phyloP scores from a whole-genome alignment of 169 alveolate genomes.

The Besnoitia besnoiti region DNA sequence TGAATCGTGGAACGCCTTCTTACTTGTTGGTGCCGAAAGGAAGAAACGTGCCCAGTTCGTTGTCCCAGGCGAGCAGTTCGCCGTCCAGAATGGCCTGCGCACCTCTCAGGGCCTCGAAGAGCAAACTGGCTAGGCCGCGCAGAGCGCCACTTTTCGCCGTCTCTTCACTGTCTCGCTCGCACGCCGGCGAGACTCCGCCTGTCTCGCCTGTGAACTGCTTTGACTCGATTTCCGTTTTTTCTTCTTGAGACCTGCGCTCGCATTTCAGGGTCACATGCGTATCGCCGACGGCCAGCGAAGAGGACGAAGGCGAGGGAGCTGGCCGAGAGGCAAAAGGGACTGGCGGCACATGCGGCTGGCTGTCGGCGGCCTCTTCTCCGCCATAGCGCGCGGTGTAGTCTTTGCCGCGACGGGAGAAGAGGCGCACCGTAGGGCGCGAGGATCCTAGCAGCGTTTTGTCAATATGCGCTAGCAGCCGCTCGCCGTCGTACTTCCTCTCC shows the following conservation, averaged over 20 bases:
- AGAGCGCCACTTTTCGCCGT: background rate
- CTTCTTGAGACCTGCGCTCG: background rate
- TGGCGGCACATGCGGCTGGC: no score
- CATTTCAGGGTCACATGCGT: background rate
- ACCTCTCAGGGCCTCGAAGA: background rate
- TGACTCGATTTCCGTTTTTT: background rate
- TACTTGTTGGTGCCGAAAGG: slow-evolving; percentile 46
- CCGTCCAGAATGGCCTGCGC: slow-evolving; percentile 40
- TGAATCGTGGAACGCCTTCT: no score
- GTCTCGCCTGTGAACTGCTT: background rate
- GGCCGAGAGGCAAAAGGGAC: background rate
- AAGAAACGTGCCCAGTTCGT: background rate
- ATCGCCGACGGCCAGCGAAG: background rate
- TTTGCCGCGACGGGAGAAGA: slow-evolving; percentile 3
- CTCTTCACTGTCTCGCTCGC: background rate
- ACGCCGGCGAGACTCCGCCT: background rate
- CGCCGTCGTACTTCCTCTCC: slow-evolving; percentile 50
- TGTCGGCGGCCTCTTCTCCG: background rate
- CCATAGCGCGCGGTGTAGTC: background rate
- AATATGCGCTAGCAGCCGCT: slow-evolving; percentile 28
- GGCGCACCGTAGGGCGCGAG: background rate
- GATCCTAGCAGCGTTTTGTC: background rate
- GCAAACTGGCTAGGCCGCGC: background rate
- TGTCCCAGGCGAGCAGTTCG: slow-evolving; percentile 50
- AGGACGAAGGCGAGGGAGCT: background rate